Conservation (phyloP, 2,329 filamentous ascomycete genomes). For the Annulohypoxylon truncatum region DNA sequence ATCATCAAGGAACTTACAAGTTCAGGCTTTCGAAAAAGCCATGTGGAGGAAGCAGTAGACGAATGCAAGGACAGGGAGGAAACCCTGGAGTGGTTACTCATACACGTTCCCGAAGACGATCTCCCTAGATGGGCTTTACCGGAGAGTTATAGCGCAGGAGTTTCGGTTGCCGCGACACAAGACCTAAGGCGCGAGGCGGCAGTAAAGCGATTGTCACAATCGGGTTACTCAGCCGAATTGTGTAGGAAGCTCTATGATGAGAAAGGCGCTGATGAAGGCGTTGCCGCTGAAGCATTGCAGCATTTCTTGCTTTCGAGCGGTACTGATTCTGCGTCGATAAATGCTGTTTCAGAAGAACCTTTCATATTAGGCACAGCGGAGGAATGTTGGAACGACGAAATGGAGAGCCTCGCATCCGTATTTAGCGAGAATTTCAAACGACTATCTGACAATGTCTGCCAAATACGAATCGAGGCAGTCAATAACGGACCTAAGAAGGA, state of each 20-base stretch:
- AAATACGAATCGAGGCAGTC: constrained; percentile 72
- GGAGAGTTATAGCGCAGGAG: constrained; percentile 89
- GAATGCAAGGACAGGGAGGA: constrained; percentile 94
- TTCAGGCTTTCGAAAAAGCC: constrained; percentile 89
- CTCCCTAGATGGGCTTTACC: constrained; percentile 92
- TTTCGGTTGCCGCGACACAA: constrained; percentile 80
- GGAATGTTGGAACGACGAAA: constrained; percentile 86
- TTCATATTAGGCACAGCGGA: constrained; percentile 64
- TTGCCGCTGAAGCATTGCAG: constrained; percentile 84
- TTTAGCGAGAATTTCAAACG: constrained; percentile 79
- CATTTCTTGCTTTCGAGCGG: constrained; percentile 69
- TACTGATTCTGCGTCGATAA: constrained; percentile 40
- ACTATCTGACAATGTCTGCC: constrained; percentile 72
- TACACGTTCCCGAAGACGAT: constrained; percentile 97
- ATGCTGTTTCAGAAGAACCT: constrained; percentile 56
- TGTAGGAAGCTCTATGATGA: constrained; percentile 82
- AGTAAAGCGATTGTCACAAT: constrained; percentile 82
- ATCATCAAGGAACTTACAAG: constrained; percentile 79
- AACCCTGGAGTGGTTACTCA: constrained; percentile 92
- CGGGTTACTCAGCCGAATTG: constrained; percentile 87
- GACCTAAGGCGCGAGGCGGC: constrained; percentile 84
- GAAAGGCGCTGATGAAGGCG: constrained; percentile 76
- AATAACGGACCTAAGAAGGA: constrained; percentile 61
- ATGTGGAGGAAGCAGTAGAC: constrained; percentile 86
- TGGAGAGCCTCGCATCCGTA: constrained; percentile 84